A percentile compares a stretch with the other conserved stretches of the same genome.
These are phyloP conservation scores for Coniochaeta sp. DNA, from an alignment of 2,329 filamentous ascomycete genomes.

Conservation along the genomic window DNA sequence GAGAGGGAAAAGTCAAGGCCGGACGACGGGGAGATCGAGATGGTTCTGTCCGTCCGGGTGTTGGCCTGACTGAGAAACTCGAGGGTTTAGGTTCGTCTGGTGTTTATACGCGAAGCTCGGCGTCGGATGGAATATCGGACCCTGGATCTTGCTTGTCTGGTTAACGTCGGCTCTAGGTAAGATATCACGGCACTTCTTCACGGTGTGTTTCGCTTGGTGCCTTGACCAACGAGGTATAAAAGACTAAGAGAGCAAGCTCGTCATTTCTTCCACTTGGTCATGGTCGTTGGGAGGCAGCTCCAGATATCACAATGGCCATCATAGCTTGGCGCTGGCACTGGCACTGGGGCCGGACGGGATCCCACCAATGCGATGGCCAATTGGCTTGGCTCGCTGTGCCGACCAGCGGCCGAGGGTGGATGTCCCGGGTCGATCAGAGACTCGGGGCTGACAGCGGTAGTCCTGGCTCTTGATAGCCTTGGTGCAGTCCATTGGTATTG, in stretches of 20 bases:
- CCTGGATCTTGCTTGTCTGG: neutral
- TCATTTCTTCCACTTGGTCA: neutral
- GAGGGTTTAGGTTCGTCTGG: slow-evolving; percentile 1
- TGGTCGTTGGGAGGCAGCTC: neutral
- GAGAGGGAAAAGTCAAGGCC: too few relatives aligned
- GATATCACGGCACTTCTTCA: too few relatives aligned
- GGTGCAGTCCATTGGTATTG: neutral
- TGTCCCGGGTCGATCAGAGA: neutral
- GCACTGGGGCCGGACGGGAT: neutral
- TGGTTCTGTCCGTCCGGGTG: too few relatives aligned
- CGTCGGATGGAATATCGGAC: neutral
- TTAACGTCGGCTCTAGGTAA: neutral
- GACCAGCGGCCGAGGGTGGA: slow-evolving; percentile 1
- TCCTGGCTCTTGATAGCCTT: too few relatives aligned
- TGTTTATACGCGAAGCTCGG: neutral
- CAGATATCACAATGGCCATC: neutral
- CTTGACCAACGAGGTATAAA: neutral
- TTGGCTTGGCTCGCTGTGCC: neutral
- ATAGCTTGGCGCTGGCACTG: neutral
- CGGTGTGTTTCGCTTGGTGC: neutral
- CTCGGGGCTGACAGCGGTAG: neutral
- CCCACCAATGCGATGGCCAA: neutral
- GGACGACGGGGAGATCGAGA: too few relatives aligned
- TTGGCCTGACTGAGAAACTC: neutral
- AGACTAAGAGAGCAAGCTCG: neutral